Percentiles rank a stretch among this genome's conserved stretches.
Evolutionary conservation across 1,284 basidiomycete species (phyloP).

Genomic region (Pyrrhoderma noxium): DNA sequence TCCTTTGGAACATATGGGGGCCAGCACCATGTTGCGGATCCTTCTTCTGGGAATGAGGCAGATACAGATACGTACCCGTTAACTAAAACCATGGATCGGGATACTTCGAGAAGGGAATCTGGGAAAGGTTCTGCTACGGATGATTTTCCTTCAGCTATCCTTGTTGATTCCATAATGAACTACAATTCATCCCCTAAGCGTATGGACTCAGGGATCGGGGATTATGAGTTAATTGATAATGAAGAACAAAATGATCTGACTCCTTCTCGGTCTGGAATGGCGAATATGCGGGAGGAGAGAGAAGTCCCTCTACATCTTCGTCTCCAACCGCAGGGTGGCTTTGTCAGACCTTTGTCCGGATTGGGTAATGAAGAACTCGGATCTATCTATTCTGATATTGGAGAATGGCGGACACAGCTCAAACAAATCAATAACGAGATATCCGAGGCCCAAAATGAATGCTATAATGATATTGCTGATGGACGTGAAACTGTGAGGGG

Average conservation of each 20-base stretch:
- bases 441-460: constrained; percentile 51
- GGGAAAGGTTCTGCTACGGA: constrained; percentile 4
- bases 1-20: constrained; percentile 39
- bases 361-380: constrained; percentile 58
- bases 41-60: constrained; percentile 22
- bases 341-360: constrained; percentile 64
- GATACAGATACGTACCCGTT: constrained; percentile 30
- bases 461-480: constrained; percentile 63
- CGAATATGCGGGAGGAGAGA: constrained; percentile 43
- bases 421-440: constrained; percentile 70
- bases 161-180: background rate
- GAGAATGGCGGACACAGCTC: constrained; percentile 56
- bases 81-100: constrained; percentile 10
- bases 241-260: background rate
- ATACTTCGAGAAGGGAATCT: background rate
- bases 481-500: constrained; percentile 56
- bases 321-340: constrained; percentile 55
- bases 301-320: constrained; percentile 60
- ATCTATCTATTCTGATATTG: constrained; percentile 58
- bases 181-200: background rate
- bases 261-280: constrained; percentile 48
- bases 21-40: constrained; percentile 41
- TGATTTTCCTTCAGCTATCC: constrained; percentile 2
- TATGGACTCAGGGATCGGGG: constrained; percentile 6
- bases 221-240: background rate